phyloP scores from a whole-genome alignment of 1,139 yeast species.

The Debaryomyces sp. region DNA sequence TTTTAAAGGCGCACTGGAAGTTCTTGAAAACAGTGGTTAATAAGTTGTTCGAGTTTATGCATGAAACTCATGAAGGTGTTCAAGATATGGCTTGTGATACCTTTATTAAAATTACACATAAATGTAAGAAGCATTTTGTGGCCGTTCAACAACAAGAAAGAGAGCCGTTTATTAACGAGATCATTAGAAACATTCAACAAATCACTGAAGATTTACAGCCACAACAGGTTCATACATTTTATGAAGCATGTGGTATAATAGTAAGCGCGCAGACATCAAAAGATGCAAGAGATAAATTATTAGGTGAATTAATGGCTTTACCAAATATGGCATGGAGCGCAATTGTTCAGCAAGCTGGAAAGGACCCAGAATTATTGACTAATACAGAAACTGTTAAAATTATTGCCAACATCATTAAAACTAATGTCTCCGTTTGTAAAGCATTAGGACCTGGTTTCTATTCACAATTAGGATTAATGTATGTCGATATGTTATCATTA shows the following conservation, averaged over 20 bases:
- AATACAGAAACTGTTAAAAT: conserved; percentile 90
- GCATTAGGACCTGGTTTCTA: conserved; percentile 92
- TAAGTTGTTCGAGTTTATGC: conserved; percentile 97
- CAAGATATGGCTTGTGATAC: conserved; percentile 99
- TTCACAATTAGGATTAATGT: conserved; percentile 84
- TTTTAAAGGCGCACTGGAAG: conserved; percentile 97
- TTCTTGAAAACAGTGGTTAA: conserved; percentile 93
- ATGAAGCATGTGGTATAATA: conserved; percentile 96
- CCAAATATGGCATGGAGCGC: conserved; percentile 96
- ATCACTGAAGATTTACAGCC: conserved; percentile 94
- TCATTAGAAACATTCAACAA: conserved; percentile 76
- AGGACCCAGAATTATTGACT: conserved; percentile 79
- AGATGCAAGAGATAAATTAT: conserved; percentile 69
- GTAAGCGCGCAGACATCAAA: conserved; percentile 75
- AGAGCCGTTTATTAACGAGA: conserved; percentile 93
- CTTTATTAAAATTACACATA: conserved; percentile 89
- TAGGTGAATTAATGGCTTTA: conserved; percentile 79
- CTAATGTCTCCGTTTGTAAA: conserved; percentile 91
- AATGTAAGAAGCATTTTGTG: conserved; percentile 95
- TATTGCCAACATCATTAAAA: conserved; percentile 89
- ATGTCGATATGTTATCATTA: conserved; percentile 85
- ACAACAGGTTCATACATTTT: conserved; percentile 96
- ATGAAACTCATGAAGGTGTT: conserved; percentile 98
- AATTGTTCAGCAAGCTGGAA: conserved; percentile 84
- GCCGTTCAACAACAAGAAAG: conserved; percentile 81